Conservation (phyloP, 371 early-diverging fungal genomes). For the Mitosporidium daphniae region DNA sequence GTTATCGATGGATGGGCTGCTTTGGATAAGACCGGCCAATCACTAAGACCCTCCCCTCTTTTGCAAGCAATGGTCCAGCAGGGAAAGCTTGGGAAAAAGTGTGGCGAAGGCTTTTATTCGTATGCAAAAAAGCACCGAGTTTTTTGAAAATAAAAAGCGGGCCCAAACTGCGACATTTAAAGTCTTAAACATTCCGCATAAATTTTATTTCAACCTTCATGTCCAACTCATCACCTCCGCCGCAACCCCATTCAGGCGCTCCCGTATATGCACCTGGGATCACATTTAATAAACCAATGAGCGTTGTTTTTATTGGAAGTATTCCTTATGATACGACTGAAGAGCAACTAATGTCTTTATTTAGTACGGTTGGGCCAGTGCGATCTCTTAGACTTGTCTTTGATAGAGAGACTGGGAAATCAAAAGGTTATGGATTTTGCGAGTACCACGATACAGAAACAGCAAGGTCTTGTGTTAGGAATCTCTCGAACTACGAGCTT, state of each 20-base stretch:
- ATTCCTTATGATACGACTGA: conserved; percentile 29
- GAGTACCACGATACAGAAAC: conserved; percentile 17
- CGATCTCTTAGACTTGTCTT: conserved; percentile 31
- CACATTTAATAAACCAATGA: no score
- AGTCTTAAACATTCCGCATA: no score
- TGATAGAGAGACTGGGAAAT: conserved; percentile 45
- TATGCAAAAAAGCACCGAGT: conserved; percentile 13
- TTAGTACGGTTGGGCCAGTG: conserved; percentile 51
- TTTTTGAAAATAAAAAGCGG: no score
- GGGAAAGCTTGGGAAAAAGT: conserved; percentile 45
- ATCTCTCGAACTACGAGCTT: conserved; percentile 30
- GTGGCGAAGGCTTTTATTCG: conserved; percentile 50
- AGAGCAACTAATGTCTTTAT: conserved; percentile 40
- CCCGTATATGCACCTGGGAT: no score
- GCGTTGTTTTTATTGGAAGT: no score
- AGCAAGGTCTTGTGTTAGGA: conserved; percentile 2
- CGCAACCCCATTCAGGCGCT: no score
- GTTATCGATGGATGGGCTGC: conserved; percentile 31
- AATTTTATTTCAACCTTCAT: no score
- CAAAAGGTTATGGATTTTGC: conserved; percentile 56
- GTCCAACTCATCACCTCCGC: no score
- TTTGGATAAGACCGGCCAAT: conserved; percentile 26
- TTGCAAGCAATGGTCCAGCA: conserved; percentile 29
- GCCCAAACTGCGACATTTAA: no score
- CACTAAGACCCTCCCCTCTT: conserved; percentile 20